phyloP scores from a whole-genome alignment of 2,329 filamentous ascomycete genomes.

The Talaromyces sp. region DNA sequence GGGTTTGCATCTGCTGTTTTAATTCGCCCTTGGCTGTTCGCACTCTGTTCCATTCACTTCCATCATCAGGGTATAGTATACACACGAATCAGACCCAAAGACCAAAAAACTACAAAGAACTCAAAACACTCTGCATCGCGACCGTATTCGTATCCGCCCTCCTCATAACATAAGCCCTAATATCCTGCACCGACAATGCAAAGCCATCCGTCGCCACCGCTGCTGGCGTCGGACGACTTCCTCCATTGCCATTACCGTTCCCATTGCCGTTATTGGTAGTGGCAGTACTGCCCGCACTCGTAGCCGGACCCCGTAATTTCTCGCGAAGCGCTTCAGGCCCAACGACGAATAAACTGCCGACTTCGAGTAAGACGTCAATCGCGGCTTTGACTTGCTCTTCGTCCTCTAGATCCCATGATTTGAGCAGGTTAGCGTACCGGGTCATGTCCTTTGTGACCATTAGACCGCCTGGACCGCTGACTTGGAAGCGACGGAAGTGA shows the following conservation, averaged over 20 bases:
- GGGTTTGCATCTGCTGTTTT: too few species aligned
- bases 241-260: conserved; percentile 26
- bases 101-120: conserved; percentile 50
- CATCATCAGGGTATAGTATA: neutral
- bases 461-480: conserved; percentile 87
- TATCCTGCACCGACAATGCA: conserved; percentile 43
- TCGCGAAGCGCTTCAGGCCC: conserved; percentile 74
- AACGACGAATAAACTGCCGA: conserved; percentile 94
- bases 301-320: conserved; percentile 60
- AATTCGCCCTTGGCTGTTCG: too few species aligned
- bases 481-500: conserved; percentile 90
- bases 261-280: conserved; percentile 26
- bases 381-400: conserved; percentile 55
- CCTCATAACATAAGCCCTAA: conserved; percentile 79
- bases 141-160: conserved; percentile 78
- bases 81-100: neutral
- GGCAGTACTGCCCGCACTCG: conserved; percentile 25
- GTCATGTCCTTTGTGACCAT: conserved; percentile 97
- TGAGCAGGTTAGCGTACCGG: conserved; percentile 82
- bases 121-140: conserved; percentile 79
- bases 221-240: conserved; percentile 20
- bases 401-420: conserved; percentile 68
- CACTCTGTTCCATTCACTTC: too few species aligned
- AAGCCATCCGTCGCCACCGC: conserved; percentile 51
- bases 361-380: conserved; percentile 85